Base-by-base conservation (phyloP, 2,329 filamentous ascomycete genomes). In the Tolypocladium ophioglossoides region DNA sequence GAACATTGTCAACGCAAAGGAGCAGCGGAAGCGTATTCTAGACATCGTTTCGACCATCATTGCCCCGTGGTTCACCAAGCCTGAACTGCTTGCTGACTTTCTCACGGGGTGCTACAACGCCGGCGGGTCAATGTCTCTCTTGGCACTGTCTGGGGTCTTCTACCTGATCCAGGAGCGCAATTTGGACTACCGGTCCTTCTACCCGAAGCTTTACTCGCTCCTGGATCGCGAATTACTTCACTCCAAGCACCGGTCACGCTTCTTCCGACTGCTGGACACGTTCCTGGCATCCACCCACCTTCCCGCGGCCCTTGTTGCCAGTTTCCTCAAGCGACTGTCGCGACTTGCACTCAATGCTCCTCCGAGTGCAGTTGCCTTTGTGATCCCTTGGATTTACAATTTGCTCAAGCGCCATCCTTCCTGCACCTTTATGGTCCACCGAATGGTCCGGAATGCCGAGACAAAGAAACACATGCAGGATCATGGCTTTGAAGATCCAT, bases 391-490 rank as follows among this genome's bases (percentile, higher is more conserved):
- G 84, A 85, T 92, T 52, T 99, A 99, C 76, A 99, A 99, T 71
- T 79, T 96, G 61, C 79, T 99, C 68, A 94, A 89, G 70, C 82
- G 81, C 60, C 94, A 99, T 67, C 92, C 92, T 1, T 84, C 85
- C 1, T 95, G 90, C 66, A 95, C 92, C 0, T 97, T 96, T 64
- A 95, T 99, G 91, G 82, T 99, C 61, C 95, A 99, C 69, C 84
- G 94, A 53, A 83, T 83, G 56, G 75, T 79, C 39, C 78, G 77
- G 50, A 82, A 84, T 44, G 66, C 77, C 1, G 79, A 83, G 52
- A 72, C 75, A 51, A 82, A 79, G 62, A 78, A 79, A 52, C 64
- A 77, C 51, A 72, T 91, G 24, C 80, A 87, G 61, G 77, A 79
- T 34, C 70, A 80, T 52, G 82, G 83, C 4, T 68, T 79, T 51